A percentile compares a stretch with the other conserved stretches of the same genome.
Evolutionary conservation across 345 rosid species (phyloP).

Genomic region (Psidium friedrichsthalianum): DNA sequence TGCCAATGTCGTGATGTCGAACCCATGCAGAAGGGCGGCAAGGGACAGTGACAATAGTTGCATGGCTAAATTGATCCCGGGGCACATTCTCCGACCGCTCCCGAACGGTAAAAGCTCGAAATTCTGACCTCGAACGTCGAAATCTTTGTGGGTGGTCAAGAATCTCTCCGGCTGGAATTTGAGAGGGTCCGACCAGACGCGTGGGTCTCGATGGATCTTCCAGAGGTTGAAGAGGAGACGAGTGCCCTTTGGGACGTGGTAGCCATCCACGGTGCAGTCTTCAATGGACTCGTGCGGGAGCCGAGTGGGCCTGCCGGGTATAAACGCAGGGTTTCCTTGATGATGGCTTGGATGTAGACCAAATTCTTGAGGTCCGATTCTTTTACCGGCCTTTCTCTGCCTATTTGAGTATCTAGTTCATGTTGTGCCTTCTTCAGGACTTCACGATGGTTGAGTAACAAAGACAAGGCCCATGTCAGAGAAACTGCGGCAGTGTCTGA

Average conservation of each 20-base stretch:
- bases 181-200: conserved; percentile 15
- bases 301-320: conserved; percentile 22
- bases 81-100: conserved; percentile 29
- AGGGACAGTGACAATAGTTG: conserved; percentile 15
- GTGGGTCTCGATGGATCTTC: conserved; percentile 26
- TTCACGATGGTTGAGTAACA: conserved; percentile 22
- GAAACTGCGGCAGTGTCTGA: conserved; percentile 25
- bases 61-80: conserved; percentile 19
- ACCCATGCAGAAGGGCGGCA: conserved; percentile 23
- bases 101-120: conserved; percentile 29
- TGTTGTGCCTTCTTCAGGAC: conserved; percentile 19
- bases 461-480: conserved; percentile 33
- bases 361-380: conserved; percentile 21
- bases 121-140: conserved; percentile 20
- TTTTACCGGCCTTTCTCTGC: conserved; percentile 11
- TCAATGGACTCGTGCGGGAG: conserved; percentile 24
- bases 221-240: conserved; percentile 7
- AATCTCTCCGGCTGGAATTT: conserved; percentile 31
- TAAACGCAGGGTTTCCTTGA: conserved; percentile 31
- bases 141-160: conserved; percentile 10
- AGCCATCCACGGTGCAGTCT: conserved; percentile 21
- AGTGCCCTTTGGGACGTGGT: conserved; percentile 22
- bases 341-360: conserved; percentile 18
- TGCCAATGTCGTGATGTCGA: conserved; percentile 3
- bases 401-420: conserved; percentile 27